Base-by-base conservation (phyloP, 129 eudicot species). In the Solidago caesia region DNA sequence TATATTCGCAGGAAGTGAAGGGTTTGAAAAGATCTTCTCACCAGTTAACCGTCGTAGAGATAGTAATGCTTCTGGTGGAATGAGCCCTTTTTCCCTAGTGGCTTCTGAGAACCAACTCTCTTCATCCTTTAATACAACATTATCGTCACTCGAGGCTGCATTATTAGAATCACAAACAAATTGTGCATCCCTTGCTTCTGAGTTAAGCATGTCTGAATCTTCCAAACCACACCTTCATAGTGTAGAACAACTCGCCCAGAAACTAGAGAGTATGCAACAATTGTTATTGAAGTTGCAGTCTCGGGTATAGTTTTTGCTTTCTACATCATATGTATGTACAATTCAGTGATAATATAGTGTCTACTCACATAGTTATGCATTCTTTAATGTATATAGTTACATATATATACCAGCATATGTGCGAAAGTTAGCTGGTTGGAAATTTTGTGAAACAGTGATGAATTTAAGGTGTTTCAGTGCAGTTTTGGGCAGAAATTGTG, bases 241-340 rank as follows among this genome's bases (percentile, higher is more conserved):
- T 21, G 86, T 88, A 46, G 79, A 82, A 78, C 81, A 88, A 67
- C 89, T 93, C 59, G 68, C 71, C 60, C 85, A 73, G 80, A 85
- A 88, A 80, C 92, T 93, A 43, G 92, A 83, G 67, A 80, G 81
- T 68, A 84, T 93, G 86, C 92, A 86, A 83, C 86, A 81, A 66
- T 76, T 93, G 75, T 73, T 93, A 73, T 70, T 71, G 46, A 80
- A 79, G 74, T 80, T 90, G 79, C 81, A 84, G 77, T 79, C 80
- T 72, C 84, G 63, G 69, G 73, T 73, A 49, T 85, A 74, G 47
- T 5, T 11, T 33, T n/a, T 14, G 77, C 56, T 9, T n/a, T 83
- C 44, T 64, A 12, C n/a, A 6, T 39, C 44, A 64, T 12, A 64
- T 12, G 48, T 9, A 29, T 41, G 47, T 33, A 63, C 47, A 41